Percentiles rank a stretch among this genome's conserved stretches.
Evolutionary conservation across 192 early-diverging fungal genomes (phyloP).

Genomic region (Coemansia sp.): DNA sequence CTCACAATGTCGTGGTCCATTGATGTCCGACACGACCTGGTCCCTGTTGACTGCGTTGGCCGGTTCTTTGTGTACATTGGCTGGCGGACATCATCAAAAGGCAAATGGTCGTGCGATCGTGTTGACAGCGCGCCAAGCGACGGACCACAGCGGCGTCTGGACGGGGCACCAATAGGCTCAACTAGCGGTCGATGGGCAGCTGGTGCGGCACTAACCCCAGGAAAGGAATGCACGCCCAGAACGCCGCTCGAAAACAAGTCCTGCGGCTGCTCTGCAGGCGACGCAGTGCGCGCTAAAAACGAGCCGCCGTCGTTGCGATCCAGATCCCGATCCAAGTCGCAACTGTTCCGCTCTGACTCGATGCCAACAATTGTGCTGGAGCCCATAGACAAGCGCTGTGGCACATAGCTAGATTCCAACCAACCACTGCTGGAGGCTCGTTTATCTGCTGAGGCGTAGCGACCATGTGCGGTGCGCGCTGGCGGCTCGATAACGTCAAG

Average conservation of each 20-base stretch:
- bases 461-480: no score
- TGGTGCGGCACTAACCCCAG: constrained; percentile 1
- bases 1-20: background rate
- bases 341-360: constrained; percentile 27
- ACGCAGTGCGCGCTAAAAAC: constrained; percentile 21
- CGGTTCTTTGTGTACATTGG: background rate
- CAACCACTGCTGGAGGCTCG: background rate
- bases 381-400: background rate
- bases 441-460: no score
- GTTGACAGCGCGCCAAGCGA: constrained; percentile 7
- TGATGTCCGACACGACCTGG: constrained; percentile 7
- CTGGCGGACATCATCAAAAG: constrained; percentile 5
- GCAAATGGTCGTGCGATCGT: constrained; percentile 5
- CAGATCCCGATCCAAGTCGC: background rate
- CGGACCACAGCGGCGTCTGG: constrained; percentile 13
- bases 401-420: background rate
- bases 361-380: background rate
- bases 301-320: constrained; percentile 4
- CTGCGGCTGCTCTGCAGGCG: constrained; percentile 33
- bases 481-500: no score
- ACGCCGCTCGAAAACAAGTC: constrained; percentile 31
- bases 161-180: constrained; percentile 46
- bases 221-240: constrained; percentile 10
- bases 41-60: background rate
- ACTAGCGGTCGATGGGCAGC: constrained; percentile 17